Conservation (phyloP, 2,329 filamentous ascomycete genomes). For the Aureobasidium sp. region DNA sequence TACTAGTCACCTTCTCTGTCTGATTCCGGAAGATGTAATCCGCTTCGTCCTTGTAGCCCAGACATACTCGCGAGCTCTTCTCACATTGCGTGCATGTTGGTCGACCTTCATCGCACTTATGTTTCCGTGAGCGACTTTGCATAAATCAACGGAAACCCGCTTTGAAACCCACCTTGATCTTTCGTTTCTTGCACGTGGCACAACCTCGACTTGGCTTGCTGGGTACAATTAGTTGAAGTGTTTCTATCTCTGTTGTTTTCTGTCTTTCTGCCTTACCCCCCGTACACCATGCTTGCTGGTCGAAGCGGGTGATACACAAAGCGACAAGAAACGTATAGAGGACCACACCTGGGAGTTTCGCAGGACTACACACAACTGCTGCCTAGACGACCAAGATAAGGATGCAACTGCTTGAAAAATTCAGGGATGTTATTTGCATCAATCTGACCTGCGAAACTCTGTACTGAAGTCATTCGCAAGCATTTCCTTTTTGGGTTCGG, state of each 20-base stretch:
- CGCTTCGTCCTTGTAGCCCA: constrained; percentile 64
- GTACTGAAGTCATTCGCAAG: constrained; percentile 6
- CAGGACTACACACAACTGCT: background rate
- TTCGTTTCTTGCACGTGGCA: constrained; percentile 65
- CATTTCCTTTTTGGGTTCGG: background rate
- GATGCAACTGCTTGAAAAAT: background rate
- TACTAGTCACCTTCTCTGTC: constrained; percentile 47
- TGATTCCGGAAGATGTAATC: constrained; percentile 68
- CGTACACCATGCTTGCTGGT: constrained; percentile 11
- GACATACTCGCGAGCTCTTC: constrained; percentile 57
- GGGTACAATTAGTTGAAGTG: background rate
- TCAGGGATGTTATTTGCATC: background rate
- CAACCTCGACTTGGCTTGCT: constrained; percentile 47
- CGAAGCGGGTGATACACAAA: constrained; percentile 3
- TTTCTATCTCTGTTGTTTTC: background rate
- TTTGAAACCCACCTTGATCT: constrained; percentile 56
- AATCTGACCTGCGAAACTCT: background rate
- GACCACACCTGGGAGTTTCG: background rate
- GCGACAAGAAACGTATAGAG: background rate
- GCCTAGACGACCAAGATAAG: background rate
- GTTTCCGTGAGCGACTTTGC: background rate
- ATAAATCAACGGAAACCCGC: background rate
- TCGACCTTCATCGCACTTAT: constrained; percentile 64
- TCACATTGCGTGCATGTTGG: constrained; percentile 59
- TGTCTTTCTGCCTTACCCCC: constrained; percentile 8